A percentile compares a stretch with the other conserved stretches of the same genome.
Evolutionary conservation across 345 rosid species (phyloP).

Genomic region (Acer campestre): DNA sequence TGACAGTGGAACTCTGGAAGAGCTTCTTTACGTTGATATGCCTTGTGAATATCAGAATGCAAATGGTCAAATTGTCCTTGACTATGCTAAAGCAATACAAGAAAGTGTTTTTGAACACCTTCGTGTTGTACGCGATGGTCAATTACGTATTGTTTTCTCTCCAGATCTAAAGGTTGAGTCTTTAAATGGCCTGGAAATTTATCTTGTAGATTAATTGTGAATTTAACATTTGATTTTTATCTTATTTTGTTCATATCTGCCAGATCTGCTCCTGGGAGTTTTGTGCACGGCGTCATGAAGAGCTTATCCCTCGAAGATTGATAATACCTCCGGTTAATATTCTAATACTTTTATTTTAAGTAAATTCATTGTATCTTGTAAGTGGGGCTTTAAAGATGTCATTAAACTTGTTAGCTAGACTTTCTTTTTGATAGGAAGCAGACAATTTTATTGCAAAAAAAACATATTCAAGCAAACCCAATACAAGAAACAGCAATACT

Average conservation of each 20-base stretch:
- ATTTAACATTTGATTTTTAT: not conserved
- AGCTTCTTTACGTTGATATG: slow-evolving; percentile 93
- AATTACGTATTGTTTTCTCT: slow-evolving; percentile 87
- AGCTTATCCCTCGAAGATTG: slow-evolving; percentile 89
- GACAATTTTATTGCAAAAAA: too few relatives aligned
- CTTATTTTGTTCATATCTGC: slow-evolving; percentile 1
- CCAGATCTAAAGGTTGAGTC: slow-evolving; percentile 79
- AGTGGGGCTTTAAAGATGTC: not conserved
- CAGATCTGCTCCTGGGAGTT: slow-evolving; percentile 99
- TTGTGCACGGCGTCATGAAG: slow-evolving; percentile 98
- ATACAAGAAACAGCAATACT: not conserved
- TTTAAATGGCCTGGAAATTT: too few relatives aligned
- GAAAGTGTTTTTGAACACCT: slow-evolving; percentile 99
- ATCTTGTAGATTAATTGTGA: slow-evolving; percentile 1
- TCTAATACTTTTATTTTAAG: not conserved
- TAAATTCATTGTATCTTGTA: not conserved
- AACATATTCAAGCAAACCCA: too few relatives aligned
- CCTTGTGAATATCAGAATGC: slow-evolving; percentile 83
- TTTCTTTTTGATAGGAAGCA: too few relatives aligned
- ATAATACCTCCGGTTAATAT: slow-evolving; percentile 84
- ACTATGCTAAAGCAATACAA: slow-evolving; percentile 97
- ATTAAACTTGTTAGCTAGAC: not conserved
- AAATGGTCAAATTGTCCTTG: slow-evolving; percentile 91
- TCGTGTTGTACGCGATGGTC: slow-evolving; percentile 98
- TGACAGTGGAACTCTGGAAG: slow-evolving; percentile 97